Percentiles rank a stretch among this genome's conserved stretches.
These are phyloP conservation scores for Phytophthora quininea DNA, from an alignment of 352 stramenopile genomes.

Conservation along the genomic window DNA sequence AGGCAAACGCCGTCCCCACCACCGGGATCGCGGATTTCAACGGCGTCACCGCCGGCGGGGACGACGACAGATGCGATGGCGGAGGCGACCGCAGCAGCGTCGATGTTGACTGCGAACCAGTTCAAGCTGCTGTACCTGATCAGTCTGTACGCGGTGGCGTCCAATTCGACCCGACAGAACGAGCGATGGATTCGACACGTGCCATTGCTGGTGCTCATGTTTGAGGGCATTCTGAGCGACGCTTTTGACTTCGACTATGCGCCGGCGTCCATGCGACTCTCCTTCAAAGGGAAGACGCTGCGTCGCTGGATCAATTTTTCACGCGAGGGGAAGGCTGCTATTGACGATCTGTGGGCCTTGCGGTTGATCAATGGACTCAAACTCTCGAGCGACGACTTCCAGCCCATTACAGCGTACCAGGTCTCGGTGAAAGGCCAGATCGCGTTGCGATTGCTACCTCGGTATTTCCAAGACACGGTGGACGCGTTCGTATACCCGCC, in stretches of 20 bases:
- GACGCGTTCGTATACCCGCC: slow-evolving; percentile 71
- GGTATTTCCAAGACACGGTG: slow-evolving; percentile 70
- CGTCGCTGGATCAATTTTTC: slow-evolving; percentile 94
- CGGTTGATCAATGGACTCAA: slow-evolving; percentile 94
- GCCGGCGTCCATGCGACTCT: slow-evolving; percentile 93
- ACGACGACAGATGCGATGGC: slow-evolving; percentile 19
- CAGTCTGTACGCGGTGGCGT: slow-evolving; percentile 93
- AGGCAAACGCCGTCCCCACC: slow-evolving; percentile 10
- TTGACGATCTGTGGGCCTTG: slow-evolving; percentile 95
- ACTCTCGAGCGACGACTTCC: slow-evolving; percentile 93
- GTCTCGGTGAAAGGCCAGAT: slow-evolving; percentile 90
- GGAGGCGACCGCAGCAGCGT: slow-evolving; percentile 19
- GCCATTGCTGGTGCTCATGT: slow-evolving; percentile 95
- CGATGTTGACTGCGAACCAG: slow-evolving; percentile 93
- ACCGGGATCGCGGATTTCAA: slow-evolving; percentile 10
- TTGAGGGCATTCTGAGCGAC: slow-evolving; percentile 94
- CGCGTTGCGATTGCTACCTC: slow-evolving; percentile 85
- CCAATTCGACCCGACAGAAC: slow-evolving; percentile 89
- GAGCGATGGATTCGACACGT: slow-evolving; percentile 96
- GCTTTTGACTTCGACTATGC: slow-evolving; percentile 98
- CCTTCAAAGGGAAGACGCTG: slow-evolving; percentile 88
- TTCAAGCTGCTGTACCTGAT: slow-evolving; percentile 97
- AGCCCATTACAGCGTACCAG: slow-evolving; percentile 97
- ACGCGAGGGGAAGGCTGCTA: slow-evolving; percentile 94
- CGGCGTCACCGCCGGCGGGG: slow-evolving; percentile 15